Evolutionary conservation across 257 asterid species (phyloP).

Genomic region (Petunia secreta): DNA sequence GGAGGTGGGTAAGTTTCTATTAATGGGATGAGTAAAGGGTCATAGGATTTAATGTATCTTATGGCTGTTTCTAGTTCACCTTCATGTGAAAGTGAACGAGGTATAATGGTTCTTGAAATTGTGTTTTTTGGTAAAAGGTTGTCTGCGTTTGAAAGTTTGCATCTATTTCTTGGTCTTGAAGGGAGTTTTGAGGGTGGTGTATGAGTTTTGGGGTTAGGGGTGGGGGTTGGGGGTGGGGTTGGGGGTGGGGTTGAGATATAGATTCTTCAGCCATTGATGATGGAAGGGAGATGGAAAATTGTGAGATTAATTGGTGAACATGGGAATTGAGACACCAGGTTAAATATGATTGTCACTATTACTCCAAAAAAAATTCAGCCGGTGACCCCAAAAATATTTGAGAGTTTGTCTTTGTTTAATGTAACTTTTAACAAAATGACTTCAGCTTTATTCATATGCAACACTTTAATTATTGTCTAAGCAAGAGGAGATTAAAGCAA

Average conservation of each 20-base stretch:
- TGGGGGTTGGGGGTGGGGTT: neutral
- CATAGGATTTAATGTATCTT: slow-evolving; percentile 35
- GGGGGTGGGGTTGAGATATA: neutral
- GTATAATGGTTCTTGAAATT: neutral
- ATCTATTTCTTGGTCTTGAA: slow-evolving; percentile 84
- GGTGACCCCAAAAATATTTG: too few species aligned
- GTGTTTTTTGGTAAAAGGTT: neutral
- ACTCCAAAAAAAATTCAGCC: too few species aligned
- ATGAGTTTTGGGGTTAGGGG: neutral
- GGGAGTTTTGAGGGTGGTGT: slow-evolving; percentile 65
- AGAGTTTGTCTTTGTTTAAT: too few species aligned
- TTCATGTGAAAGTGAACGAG: slow-evolving; percentile 20
- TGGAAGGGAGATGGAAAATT: neutral
- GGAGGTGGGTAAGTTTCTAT: slow-evolving; percentile 67
- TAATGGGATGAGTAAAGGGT: slow-evolving; percentile 62
- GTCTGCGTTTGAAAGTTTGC: slow-evolving; percentile 54
- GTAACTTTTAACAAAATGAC: too few species aligned
- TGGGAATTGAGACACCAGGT: too few species aligned
- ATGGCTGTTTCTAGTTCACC: slow-evolving; percentile 29
- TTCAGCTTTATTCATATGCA: too few species aligned
- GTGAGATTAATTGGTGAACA: too few species aligned
- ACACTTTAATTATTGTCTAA: too few species aligned
- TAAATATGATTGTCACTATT: too few species aligned
- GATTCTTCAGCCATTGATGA: slow-evolving; percentile 21
- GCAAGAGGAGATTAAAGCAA: too few species aligned